Evolutionary conservation across 768 basidiomycete genomes (phyloP), one percentile per base, ranked within the genome.

Genomic region (Termitomyces sp.): DNA sequence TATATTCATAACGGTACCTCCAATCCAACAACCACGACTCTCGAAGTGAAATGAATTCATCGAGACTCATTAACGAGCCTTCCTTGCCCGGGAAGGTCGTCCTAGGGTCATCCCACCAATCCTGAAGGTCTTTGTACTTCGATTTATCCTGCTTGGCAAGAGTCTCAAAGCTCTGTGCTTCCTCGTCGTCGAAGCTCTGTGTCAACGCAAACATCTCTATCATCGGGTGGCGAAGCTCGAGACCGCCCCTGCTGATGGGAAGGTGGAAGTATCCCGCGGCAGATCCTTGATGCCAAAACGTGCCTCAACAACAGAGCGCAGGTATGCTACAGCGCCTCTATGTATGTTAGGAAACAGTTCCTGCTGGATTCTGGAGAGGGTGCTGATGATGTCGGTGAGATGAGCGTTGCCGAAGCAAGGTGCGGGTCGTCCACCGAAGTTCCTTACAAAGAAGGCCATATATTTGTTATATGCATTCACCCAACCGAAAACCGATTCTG

Each of bases 131-230:
- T 5, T 51, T 57, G 53, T 72, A 72, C 3, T 41, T 51, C 8
- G 60, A 56, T 21, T 50, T 42, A 54, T 75, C 74, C 17, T 63
- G 34, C 21, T 65, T 54, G 12, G 68, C 61, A 12, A 62, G 55
- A 32, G 61, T 63, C 24, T 56, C 42, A 47, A 65, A 68, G 26
- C 45, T 51, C n/a, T 30, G 52, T 37, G n/a, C 28, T 28, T 44
- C 24, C 35, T 44, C 46, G 14, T 47, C 21, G 19, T n/a, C n/a
- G 1, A 53, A 32, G n/a, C 45, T 61, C 5, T 57, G 46, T 49
- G 48, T 59, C 53, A 74, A 49, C 1, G 69, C 65, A 38, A 75
- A 64, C 21, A 72, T 63, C 51, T 74, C 72, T 21, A 76, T 62
- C 62, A 76, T 68, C 1, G 69, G 68, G 45, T 76, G 71, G 46